Conservation (phyloP, 1,139 yeast species). For the Geotrichum bryndzae region DNA sequence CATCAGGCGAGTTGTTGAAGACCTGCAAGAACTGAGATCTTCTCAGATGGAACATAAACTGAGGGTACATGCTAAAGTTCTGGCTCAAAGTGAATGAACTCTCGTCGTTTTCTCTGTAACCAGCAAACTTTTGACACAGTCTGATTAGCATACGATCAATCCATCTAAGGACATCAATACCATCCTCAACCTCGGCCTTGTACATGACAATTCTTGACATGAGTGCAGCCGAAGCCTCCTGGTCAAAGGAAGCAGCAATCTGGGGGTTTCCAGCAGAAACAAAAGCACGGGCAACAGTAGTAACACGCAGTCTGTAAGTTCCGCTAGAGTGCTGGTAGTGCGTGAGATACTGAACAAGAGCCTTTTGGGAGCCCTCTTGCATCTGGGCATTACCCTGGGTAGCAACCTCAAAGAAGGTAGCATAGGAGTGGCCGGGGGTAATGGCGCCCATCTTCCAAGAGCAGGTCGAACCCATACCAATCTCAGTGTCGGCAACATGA, state of each 20-base stretch:
- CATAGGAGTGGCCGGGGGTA: slow-evolving; percentile 82
- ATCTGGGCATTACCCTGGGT: slow-evolving; percentile 48
- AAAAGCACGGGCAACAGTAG: slow-evolving; percentile 35
- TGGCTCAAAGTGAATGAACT: slow-evolving; percentile 65
- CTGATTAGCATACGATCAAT: slow-evolving; percentile 70
- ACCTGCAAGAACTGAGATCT: slow-evolving; percentile 65
- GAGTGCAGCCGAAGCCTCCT: slow-evolving; percentile 63
- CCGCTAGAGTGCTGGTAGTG: slow-evolving; percentile 56
- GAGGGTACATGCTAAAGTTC: slow-evolving; percentile 67
- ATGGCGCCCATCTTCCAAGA: slow-evolving; percentile 80
- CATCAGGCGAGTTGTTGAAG: slow-evolving; percentile 76
- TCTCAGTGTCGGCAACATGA: slow-evolving; percentile 85
- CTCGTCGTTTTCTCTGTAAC: slow-evolving; percentile 61
- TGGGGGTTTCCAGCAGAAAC: slow-evolving; percentile 25
- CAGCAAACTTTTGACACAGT: slow-evolving; percentile 71
- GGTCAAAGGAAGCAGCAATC: slow-evolving; percentile 47
- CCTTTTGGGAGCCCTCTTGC: slow-evolving; percentile 44
- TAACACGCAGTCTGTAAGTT: slow-evolving; percentile 42
- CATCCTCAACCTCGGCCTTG: slow-evolving; percentile 43
- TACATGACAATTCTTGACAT: slow-evolving; percentile 50
- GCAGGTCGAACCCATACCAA: slow-evolving; percentile 89
- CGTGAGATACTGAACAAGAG: slow-evolving; percentile 58
- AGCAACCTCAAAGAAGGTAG: slow-evolving; percentile 75
- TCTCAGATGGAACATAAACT: slow-evolving; percentile 65
- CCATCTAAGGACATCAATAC: slow-evolving; percentile 65